phyloP scores from a whole-genome alignment of 805 yeast species.

The Hanseniaspora pseudoguilliermondii region DNA sequence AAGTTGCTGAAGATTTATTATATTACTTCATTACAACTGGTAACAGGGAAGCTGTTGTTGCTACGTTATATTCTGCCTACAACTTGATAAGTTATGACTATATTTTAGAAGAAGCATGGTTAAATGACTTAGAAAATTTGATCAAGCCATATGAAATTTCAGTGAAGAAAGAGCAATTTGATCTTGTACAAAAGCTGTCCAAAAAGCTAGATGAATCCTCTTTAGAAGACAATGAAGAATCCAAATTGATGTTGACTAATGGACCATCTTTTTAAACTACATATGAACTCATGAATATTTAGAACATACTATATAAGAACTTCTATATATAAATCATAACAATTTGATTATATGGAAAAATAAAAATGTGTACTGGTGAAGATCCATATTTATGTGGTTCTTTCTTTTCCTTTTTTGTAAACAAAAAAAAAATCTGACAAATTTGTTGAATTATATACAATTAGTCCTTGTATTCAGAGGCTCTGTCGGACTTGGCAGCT shows the following conservation, averaged over 20 bases:
- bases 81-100: conserved; percentile 66
- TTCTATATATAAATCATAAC: background rate
- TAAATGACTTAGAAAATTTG: conserved; percentile 69
- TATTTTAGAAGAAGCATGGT: conserved; percentile 84
- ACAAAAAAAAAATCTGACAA: background rate
- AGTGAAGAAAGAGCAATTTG: conserved; percentile 65
- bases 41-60: conserved; percentile 88
- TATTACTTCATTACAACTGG: conserved; percentile 93
- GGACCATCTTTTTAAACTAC: conserved; percentile 33
- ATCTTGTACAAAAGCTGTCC: conserved; percentile 49
- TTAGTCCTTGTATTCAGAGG: conserved; percentile 21
- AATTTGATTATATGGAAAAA: too few relatives aligned
- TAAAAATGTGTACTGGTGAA: too few relatives aligned
- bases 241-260: conserved; percentile 71
- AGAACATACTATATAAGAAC: background rate
- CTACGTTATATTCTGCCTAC: conserved; percentile 76
- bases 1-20: conserved; percentile 78
- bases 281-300: background rate
- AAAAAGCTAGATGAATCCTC: conserved; percentile 59
- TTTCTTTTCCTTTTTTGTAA: background rate
- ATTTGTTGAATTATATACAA: background rate
- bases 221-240: conserved; percentile 45
- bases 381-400: background rate
- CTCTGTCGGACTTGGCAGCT: conserved; percentile 31
- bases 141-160: conserved; percentile 88